Evolutionary conservation across 768 basidiomycete species (phyloP), one percentile per base, ranked within the genome.

Genomic region (Pholiota molesta): DNA sequence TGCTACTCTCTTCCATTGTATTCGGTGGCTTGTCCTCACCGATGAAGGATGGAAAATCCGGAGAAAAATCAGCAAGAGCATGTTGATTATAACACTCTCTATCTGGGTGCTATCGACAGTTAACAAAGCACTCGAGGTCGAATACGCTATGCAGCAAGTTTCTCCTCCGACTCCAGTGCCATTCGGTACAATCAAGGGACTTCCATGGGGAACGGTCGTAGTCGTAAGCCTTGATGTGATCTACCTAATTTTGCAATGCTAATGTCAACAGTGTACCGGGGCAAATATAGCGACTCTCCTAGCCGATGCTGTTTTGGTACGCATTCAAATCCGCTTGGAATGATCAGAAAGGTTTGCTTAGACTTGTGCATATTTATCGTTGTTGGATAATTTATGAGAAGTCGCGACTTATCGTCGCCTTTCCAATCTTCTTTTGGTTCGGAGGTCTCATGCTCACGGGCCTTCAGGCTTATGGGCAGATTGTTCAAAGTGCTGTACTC

Each of bases 371-470:
- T 68, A 68, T 68, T 29, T 68, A 67, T 53, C 64, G 70, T 14
- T 68, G 67, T 49, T 71, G 70, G 70, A 59, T 66, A 21, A 33
- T 69, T 16, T 71, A 62, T 55, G 35, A 40, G 3, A 65, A 62
- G 49, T 67, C 64, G 26, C 37, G 33, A 19, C 54, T 40, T 2
- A 52, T 61, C 3, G 47, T 68, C 37, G 28, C 56, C 10, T 54
- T 69, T 37, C 68, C 70, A 3, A 56, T 59, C 33, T 37, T 67
- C 28, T 40, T 71, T 8, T 71, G 64, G 62, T 16, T 68, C 16
- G 64, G 64, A 11, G 56, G 64, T 10, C 23, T 64, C 1, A 26
- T 55, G 53, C 40, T 54, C 16, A 65, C 64, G 3, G 57, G 9
- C 1, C 45, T 63, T 1, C 62, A 63, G 35, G 55, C 54, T 17